A percentile compares a stretch with the other conserved stretches of the same genome.
phyloP scores from a whole-genome alignment of 1,284 basidiomycete species.

The Irpex rosettiformis region DNA sequence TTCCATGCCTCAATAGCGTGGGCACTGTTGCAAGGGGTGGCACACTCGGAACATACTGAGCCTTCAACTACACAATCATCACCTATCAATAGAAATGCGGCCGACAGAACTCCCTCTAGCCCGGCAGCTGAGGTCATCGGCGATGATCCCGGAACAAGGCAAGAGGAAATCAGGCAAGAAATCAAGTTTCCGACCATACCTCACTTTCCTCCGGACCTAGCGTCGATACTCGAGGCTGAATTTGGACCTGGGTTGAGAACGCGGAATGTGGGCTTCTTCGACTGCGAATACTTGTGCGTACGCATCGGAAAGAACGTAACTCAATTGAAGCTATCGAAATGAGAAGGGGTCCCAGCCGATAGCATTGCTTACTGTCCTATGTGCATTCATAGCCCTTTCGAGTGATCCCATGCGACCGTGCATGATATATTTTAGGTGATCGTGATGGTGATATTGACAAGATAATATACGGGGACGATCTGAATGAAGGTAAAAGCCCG shows the following conservation, averaged over 20 bases:
- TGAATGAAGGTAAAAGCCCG: no score
- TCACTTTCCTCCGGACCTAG: slow-evolving; percentile 45
- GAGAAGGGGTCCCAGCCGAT: background rate
- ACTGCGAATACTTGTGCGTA: slow-evolving; percentile 49
- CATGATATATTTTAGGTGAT: no score
- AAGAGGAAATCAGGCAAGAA: background rate
- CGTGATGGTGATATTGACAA: no score
- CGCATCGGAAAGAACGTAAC: slow-evolving; percentile 64
- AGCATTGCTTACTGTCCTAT: background rate
- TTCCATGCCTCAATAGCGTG: slow-evolving; percentile 84
- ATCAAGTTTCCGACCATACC: slow-evolving; percentile 52
- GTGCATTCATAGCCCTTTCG: no score
- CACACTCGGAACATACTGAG: background rate
- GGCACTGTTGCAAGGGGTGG: slow-evolving; percentile 43
- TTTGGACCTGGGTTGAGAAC: slow-evolving; percentile 37
- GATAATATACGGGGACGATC: no score
- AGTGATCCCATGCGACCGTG: no score
- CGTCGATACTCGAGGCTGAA: slow-evolving; percentile 45
- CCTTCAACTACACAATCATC: background rate
- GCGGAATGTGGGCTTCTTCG: slow-evolving; percentile 45
- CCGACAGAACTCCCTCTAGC: background rate
- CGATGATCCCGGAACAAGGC: background rate
- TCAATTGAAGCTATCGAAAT: slow-evolving; percentile 35
- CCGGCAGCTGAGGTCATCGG: background rate
- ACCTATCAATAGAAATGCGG: background rate